Conservation (phyloP, 495 filamentous ascomycete species). For the Copromyces sp. region DNA sequence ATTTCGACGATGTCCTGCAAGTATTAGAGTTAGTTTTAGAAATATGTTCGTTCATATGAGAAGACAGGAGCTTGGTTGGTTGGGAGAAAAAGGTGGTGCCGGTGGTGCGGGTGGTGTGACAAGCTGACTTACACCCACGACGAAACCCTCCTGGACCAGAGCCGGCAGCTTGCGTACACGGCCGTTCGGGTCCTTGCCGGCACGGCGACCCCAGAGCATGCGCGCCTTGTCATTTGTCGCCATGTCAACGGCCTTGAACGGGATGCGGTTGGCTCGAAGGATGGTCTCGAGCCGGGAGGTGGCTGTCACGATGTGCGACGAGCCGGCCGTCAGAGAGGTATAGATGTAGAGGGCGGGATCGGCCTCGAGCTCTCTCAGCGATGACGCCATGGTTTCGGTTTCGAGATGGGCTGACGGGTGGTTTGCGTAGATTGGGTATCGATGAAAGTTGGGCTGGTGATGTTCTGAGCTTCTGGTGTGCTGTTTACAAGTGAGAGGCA, state of each 20-base stretch:
- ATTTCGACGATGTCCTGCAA: slow-evolving; percentile 79
- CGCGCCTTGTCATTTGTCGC: slow-evolving; percentile 87
- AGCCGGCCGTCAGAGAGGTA: slow-evolving; percentile 89
- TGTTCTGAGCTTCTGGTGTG: background rate
- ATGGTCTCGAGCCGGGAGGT: slow-evolving; percentile 94
- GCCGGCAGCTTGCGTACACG: slow-evolving; percentile 76
- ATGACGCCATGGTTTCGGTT: background rate
- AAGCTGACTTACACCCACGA: slow-evolving; percentile 64
- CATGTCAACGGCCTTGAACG: slow-evolving; percentile 84
- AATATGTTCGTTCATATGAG: background rate
- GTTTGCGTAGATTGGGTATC: background rate
- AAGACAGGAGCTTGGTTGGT: background rate
- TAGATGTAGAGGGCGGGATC: slow-evolving; percentile 85
- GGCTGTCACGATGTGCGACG: slow-evolving; percentile 91
- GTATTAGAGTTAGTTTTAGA: background rate
- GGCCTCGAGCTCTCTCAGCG: slow-evolving; percentile 9
- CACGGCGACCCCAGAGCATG: slow-evolving; percentile 80
- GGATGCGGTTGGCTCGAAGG: slow-evolving; percentile 86
- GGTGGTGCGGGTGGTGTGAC: background rate
- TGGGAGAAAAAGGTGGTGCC: background rate
- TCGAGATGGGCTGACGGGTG: background rate
- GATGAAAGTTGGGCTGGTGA: background rate
- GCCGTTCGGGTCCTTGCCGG: slow-evolving; percentile 45
- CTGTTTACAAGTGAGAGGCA: background rate
- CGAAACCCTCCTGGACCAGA: slow-evolving; percentile 74